phyloP scores from a whole-genome alignment of 257 asterid genomes.

The Salvia splendens region DNA sequence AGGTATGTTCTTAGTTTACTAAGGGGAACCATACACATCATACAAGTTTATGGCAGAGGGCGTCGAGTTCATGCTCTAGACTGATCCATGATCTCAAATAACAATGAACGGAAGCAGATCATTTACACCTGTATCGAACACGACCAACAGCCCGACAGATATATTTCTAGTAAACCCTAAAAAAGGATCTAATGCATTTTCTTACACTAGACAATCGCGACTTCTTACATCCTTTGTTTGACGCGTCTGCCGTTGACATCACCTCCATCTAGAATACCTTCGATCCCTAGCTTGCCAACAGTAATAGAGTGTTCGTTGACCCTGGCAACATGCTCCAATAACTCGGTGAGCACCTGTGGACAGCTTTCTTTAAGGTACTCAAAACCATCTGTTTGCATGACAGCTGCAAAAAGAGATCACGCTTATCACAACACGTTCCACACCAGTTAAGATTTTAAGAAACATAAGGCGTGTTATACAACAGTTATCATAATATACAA shows the following conservation, averaged over 20 bases:
- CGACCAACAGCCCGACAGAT: slow-evolving; percentile 21
- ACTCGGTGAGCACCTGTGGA: slow-evolving; percentile 71
- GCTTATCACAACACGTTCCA: slow-evolving; percentile 14
- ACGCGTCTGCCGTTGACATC: slow-evolving; percentile 88
- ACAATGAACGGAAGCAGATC: slow-evolving; percentile 23
- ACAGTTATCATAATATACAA: not conserved
- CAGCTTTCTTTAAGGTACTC: slow-evolving; percentile 92
- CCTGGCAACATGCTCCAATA: slow-evolving; percentile 90
- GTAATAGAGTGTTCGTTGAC: slow-evolving; percentile 57
- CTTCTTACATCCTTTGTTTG: slow-evolving; percentile 60
- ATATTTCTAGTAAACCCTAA: slow-evolving; percentile 30
- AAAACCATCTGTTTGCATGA: slow-evolving; percentile 84
- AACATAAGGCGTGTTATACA: not conserved
- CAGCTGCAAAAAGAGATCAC: slow-evolving; percentile 24
- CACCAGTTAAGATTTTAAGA: not conserved
- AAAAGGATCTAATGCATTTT: slow-evolving; percentile 35
- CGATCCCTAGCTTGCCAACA: slow-evolving; percentile 60
- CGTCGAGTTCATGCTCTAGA: slow-evolving; percentile 3
- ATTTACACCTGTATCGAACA: slow-evolving; percentile 45
- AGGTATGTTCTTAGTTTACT: slow-evolving; percentile 5
- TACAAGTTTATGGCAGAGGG: slow-evolving; percentile 25
- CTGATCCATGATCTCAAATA: slow-evolving; percentile 29
- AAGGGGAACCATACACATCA: slow-evolving; percentile 27
- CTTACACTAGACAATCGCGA: slow-evolving; percentile 24
- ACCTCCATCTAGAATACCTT: slow-evolving; percentile 61